Base-by-base conservation (phyloP, 2,329 filamentous ascomycete genomes). In the Xylogone sp. region DNA sequence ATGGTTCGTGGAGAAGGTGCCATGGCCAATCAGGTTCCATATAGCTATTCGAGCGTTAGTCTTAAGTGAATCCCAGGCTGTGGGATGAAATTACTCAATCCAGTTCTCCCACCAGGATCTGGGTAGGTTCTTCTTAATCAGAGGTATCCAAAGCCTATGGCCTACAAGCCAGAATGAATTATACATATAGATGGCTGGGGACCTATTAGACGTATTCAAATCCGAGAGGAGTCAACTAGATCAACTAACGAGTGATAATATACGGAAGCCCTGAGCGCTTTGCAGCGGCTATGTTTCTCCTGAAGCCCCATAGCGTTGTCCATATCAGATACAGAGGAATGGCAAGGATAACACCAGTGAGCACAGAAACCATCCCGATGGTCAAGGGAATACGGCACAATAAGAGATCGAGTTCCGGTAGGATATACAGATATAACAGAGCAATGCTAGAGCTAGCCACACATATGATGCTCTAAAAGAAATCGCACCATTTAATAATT, bases 1-100 rank as follows among this genome's bases (percentile, higher is more conserved):
- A 90, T 16, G 79, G 73, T 19, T 75, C 71, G 59, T 84, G 78
- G 22, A 78, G 75, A 12, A 74, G 65, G n/a, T 67, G 65, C 68
- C 80, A 87, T 7, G 73, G 65, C 75, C 82, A 87, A 59, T 88
- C 81, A 2, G 78, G 78, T n/a, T 72, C 63, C 56, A 87, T 62
- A 57, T 79, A 68, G 43, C 81, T 83, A 56, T 24, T 9, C 45
- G 13, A 22, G 6, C 46, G 47, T 62, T 49, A 58, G 57, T 51
- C 34, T 27, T 20, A 18, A 22, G n/a, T 21, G 4, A 19, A 45
- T 3, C 43, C 20, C n/a, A 19, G n/a, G 7, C 20, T 47, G 31
- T 19, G 21, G 21, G 27, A 27, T 42, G 34, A 48, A 16, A 64
- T 82, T 73, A 87, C 83, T 78, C 74, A 43, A 86, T 65, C 78